Evolutionary conservation across 768 basidiomycete species (phyloP).

Genomic region (Chlorophyllum brunneum): DNA sequence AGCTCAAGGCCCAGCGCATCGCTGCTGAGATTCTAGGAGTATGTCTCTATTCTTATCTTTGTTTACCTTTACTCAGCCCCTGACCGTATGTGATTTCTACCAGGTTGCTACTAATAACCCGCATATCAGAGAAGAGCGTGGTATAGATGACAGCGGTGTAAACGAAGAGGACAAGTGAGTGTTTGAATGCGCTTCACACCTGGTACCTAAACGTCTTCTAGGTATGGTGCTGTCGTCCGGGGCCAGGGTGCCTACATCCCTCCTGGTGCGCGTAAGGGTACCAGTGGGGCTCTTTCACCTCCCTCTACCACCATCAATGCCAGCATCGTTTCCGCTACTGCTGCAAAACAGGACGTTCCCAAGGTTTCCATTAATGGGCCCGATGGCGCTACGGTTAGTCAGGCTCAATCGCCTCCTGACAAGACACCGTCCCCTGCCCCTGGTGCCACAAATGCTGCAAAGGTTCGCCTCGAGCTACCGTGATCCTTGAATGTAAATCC

Average conservation of each 20-base stretch:
- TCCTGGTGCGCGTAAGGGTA: conserved; percentile 72
- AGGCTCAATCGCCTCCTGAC: conserved; percentile 41
- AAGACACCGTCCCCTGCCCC: conserved; percentile 68
- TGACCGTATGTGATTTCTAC: conserved; percentile 6
- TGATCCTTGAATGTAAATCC: neutral
- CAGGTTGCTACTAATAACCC: conserved; percentile 67
- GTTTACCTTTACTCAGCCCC: conserved; percentile 5
- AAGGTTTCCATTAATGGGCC: conserved; percentile 76
- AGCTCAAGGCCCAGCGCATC: conserved; percentile 81
- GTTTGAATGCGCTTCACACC: conserved; percentile 13
- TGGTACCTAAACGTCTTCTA: conserved; percentile 29
- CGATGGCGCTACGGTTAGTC: conserved; percentile 54
- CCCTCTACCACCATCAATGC: conserved; percentile 14
- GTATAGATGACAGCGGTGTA: conserved; percentile 64
- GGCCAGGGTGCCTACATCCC: conserved; percentile 90
- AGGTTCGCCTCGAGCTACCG: conserved; percentile 36
- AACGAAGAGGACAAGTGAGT: conserved; percentile 97
- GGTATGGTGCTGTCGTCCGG: conserved; percentile 91
- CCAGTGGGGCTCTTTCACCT: conserved; percentile 25
- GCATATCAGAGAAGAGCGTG: conserved; percentile 90
- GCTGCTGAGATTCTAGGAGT: conserved; percentile 91
- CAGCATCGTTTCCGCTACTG: conserved; percentile 18
- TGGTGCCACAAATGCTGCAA: conserved; percentile 34
- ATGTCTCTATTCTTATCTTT: conserved; percentile 25
- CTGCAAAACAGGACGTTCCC: conserved; percentile 48